Percentiles rank a stretch among this genome's conserved stretches.
Evolutionary conservation across 495 filamentous ascomycete species (phyloP).

Genomic region (Glonium stellatum): DNA sequence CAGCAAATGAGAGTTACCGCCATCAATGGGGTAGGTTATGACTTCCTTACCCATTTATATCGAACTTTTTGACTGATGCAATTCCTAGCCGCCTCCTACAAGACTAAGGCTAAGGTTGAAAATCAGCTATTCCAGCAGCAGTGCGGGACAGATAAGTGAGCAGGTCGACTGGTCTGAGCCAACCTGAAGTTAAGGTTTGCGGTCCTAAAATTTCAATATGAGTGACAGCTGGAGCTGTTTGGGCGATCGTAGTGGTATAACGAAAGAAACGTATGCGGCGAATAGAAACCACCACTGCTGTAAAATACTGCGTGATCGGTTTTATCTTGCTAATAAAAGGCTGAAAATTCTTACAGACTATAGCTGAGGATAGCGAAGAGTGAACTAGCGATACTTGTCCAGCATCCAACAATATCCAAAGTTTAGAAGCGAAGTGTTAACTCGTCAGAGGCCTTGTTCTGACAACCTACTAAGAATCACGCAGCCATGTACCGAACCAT

Average conservation of each 20-base stretch:
- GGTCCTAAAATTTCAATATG: too few relatives aligned
- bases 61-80: constrained; percentile 8
- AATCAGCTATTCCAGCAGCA: constrained; percentile 69
- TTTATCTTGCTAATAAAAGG: too few relatives aligned
- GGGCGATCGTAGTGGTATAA: not conserved
- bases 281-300: not conserved
- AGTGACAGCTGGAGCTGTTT: not conserved
- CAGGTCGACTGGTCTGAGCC: constrained; percentile 96
- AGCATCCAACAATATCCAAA: too few relatives aligned
- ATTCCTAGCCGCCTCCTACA: constrained; percentile 52
- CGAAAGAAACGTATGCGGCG: not conserved
- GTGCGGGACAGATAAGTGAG: constrained; percentile 67
- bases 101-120: constrained; percentile 77
- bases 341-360: too few relatives aligned
- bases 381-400: too few relatives aligned
- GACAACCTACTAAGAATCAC: too few relatives aligned
- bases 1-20: constrained; percentile 80
- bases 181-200: constrained; percentile 28
- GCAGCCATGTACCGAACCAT: too few relatives aligned
- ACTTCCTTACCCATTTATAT: constrained; percentile 1
- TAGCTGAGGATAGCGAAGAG: too few relatives aligned
- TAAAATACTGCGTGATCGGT: too few relatives aligned
- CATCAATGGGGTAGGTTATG: constrained; percentile 70
- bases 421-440: too few relatives aligned
- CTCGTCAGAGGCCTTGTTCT: too few relatives aligned